Base-by-base conservation (phyloP, 371 early-diverging fungal species). In the Mucor lusitanicus region DNA sequence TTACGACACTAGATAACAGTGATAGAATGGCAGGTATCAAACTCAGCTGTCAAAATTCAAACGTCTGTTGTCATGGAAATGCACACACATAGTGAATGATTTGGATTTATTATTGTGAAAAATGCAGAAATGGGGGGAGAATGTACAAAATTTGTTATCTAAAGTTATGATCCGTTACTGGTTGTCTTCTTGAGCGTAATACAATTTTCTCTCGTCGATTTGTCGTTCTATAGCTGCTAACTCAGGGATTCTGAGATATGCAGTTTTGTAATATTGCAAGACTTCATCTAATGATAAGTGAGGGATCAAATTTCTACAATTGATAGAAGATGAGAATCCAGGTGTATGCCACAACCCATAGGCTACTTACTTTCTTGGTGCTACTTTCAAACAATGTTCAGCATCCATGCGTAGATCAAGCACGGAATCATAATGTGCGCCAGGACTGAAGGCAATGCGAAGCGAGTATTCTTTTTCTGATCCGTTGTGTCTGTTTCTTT, bases 371-470 rank as follows among this genome's bases (percentile, higher is more conserved):
- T 12, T 28, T 25, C 30, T 19, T 0, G 92, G 93, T 56, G 89
- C 88, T 6, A 97, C 97, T 17, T 90, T 87, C 27, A 98, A 78
- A 28, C 94, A 92, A 67, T 98, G 99, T 44, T 88, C 88, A 0
- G 90, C 85, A 71, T 96, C 97, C 75, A 97, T 82, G 54, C 92
- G 90, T 48, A 94, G 79, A 71, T 97, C 99, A 56, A 97, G 82
- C 21, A 98, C 88, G 65, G 94, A 93, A 63, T 94, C 85, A 68
- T 93, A 92, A 67, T 95, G 92, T 7, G 97, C 96, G 21, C 99
- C 95, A 0, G 95, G 93, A 54, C 94, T 94, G 72, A 97, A 95
- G 9, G 91, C 95, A 27, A 98, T 87, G 17, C 97, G 84, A 21
- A 98, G 84, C 0, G 96, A 96, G 69, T 94, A 95, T 76, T 96